phyloP scores from a whole-genome alignment of 352 stramenopile genomes.

The Elongisporangium prolatum region DNA sequence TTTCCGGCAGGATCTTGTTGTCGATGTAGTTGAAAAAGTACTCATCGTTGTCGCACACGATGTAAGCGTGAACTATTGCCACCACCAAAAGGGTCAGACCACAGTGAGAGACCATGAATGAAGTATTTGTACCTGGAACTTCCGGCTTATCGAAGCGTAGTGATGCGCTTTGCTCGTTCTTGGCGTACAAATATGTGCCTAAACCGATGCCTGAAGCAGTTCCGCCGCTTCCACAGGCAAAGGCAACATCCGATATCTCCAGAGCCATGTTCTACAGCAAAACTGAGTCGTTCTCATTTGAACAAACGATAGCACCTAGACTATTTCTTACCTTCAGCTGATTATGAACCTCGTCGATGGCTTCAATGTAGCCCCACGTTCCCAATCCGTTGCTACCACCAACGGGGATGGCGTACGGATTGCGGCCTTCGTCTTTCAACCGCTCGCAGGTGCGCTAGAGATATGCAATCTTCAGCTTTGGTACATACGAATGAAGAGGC shows the following conservation, averaged over 20 bases:
- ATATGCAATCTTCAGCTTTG: neutral
- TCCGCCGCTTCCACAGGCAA: conserved; percentile 79
- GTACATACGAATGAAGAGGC: neutral
- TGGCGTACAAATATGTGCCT: conserved; percentile 62
- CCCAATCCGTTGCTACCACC: conserved; percentile 91
- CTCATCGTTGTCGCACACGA: conserved; percentile 82
- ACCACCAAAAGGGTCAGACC: neutral
- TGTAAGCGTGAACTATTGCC: conserved; percentile 64
- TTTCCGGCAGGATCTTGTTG: conserved; percentile 58
- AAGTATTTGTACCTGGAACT: no score
- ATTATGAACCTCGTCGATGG: conserved; percentile 85
- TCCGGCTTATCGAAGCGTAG: conserved; percentile 32
- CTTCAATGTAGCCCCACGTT: conserved; percentile 93
- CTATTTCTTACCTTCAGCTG: conserved; percentile 42
- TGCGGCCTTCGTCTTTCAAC: conserved; percentile 44
- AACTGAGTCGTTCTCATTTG: neutral
- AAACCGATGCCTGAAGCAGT: conserved; percentile 74
- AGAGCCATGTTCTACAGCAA: conserved; percentile 32
- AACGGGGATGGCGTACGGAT: conserved; percentile 79
- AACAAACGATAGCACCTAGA: no score
- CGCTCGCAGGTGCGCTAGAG: conserved; percentile 55
- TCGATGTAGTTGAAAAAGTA: conserved; percentile 86
- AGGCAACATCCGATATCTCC: conserved; percentile 72
- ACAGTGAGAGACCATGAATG: neutral
- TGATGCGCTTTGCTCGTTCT: conserved; percentile 19